phyloP scores from a whole-genome alignment of 2,329 filamentous ascomycete species.

The Talaromyces marneffei region DNA sequence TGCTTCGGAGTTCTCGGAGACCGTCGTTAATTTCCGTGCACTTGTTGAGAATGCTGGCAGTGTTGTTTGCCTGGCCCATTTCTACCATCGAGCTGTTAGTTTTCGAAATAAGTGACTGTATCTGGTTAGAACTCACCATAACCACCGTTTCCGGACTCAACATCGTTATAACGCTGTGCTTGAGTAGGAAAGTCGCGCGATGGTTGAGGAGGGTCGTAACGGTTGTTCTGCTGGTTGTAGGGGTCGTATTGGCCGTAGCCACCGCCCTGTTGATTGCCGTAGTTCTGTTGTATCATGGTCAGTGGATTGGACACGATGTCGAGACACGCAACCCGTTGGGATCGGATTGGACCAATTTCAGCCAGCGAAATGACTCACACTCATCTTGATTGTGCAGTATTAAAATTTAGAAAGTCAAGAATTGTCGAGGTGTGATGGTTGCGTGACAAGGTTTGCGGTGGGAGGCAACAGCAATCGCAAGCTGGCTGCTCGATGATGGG shows the following conservation, averaged over 20 bases:
- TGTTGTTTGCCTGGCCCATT: conserved; percentile 37
- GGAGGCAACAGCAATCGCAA: conserved; percentile 13
- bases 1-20: conserved; percentile 67
- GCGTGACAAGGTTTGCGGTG: neutral
- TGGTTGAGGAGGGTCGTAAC: conserved; percentile 23
- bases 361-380: conserved; percentile 7
- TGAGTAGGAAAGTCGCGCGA: conserved; percentile 7
- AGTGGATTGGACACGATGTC: neutral
- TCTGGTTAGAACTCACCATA: conserved; percentile 28
- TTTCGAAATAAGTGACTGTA: neutral
- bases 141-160: conserved; percentile 30
- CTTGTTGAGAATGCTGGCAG: conserved; percentile 74
- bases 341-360: neutral
- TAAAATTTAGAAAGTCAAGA: neutral
- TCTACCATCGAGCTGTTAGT: conserved; percentile 26
- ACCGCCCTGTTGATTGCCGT: conserved; percentile 29
- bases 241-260: conserved; percentile 54
- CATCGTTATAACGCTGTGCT: conserved; percentile 20
- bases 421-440: neutral
- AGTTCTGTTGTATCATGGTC: conserved; percentile 1
- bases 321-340: neutral
- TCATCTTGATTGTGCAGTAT: conserved; percentile 4
- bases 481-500: neutral
- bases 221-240: conserved; percentile 38
- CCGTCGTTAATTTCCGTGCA: conserved; percentile 73